A percentile compares a stretch with the other conserved stretches of the same genome.
phyloP scores from a whole-genome alignment of 495 filamentous ascomycete genomes.

The Alectoria sarmentosa region DNA sequence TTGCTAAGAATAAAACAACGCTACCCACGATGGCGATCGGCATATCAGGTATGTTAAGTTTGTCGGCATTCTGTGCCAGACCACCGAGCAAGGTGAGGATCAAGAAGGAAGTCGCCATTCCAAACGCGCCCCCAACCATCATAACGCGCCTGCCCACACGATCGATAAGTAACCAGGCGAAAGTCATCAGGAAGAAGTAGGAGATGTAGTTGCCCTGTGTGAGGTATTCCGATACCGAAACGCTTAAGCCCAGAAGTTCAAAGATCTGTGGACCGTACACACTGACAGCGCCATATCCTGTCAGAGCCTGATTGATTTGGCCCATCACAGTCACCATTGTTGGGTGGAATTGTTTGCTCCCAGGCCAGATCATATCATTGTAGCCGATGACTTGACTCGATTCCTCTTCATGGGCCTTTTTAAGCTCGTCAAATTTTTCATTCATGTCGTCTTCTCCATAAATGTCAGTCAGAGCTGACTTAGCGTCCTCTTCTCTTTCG shows the following conservation, averaged over 20 bases:
- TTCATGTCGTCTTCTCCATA: conserved; percentile 41
- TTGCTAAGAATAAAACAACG: conserved; percentile 42
- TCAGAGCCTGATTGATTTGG: conserved; percentile 51
- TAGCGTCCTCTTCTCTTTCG: conserved; percentile 38
- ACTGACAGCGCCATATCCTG: conserved; percentile 48
- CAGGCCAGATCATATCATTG: conserved; percentile 41
- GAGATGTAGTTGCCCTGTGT: conserved; percentile 49
- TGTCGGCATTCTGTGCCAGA: conserved; percentile 30
- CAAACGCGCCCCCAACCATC: conserved; percentile 42
- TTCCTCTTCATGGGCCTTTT: conserved; percentile 42
- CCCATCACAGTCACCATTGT: conserved; percentile 51
- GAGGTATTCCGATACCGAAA: conserved; percentile 39
- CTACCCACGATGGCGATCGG: conserved; percentile 40
- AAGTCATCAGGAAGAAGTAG: conserved; percentile 49
- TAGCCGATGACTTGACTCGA: conserved; percentile 37
- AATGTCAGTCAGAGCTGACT: conserved; percentile 35
- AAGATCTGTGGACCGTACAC: conserved; percentile 56
- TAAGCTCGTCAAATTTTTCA: conserved; percentile 39
- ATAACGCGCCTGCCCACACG: conserved; percentile 44
- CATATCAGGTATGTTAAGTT: conserved; percentile 32
- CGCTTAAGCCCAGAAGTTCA: conserved; percentile 44
- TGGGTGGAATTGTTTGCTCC: conserved; percentile 43
- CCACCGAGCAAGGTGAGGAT: conserved; percentile 43
- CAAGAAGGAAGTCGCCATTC: conserved; percentile 38
- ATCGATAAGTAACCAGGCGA: conserved; percentile 48